Evolutionary conservation across 805 yeast genomes (phyloP), one percentile per base, ranked within the genome.

Genomic region (Nakazawaea anatomiae): DNA sequence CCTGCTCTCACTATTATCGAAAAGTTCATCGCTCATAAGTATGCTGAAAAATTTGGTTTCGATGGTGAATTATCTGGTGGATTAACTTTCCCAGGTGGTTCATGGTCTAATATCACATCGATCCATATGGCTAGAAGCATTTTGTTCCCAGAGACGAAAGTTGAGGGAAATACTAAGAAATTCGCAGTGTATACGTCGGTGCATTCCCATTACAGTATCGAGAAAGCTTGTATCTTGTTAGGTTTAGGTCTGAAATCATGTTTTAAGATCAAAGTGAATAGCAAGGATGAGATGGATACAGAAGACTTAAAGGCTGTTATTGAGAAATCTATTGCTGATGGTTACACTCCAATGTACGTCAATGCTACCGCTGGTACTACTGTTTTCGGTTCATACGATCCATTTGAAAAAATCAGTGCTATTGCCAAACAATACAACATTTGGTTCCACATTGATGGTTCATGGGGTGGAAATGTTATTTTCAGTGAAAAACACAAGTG

Each of bases 351-450:
- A 1, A 68, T 88, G 36, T 87, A 85, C 61, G 70, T 89, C 52
- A 87, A 84, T 61, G 90, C 86, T 10, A 89, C 96, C 4, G 95
- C 96, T 0, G 96, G 96, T 1, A 87, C 95, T 9, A 88, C 96
- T 0, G 96, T 88, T 0, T 85, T 82, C 58, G 96, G 96, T 1
- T 85, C 94, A 6, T 89, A 75, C 64, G 96, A 88, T 60, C 82
- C 85, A 25, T 74, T 88, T 58, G 72, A 61, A 29, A 76, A 75
- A 41, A 80, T 89, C 36, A 65, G 82, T 1, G 60, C 52, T 1
- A 63, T 88, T 2, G 80, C 90, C 12, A 69, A 76, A 50, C 71
- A 72, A 51, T 62, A 82, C 64, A 64, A 73, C n/a, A 47, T 80
- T 6, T 89, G 95, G 92, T 77, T 86, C 61, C 96, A 88, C 64